phyloP scores from a whole-genome alignment of 345 rosid genomes.

The Acer campestre region DNA sequence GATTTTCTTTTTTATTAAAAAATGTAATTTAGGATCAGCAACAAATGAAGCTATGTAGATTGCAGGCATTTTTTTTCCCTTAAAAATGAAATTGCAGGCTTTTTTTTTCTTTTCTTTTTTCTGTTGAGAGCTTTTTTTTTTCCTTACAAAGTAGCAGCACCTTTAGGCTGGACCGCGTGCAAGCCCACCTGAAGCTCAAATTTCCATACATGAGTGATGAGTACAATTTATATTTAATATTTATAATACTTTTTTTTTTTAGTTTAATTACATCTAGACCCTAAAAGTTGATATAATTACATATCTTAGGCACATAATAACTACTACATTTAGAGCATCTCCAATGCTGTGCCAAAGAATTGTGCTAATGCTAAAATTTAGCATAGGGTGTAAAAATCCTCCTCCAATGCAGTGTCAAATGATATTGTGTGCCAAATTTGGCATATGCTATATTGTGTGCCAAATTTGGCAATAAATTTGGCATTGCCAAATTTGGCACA shows the following conservation, averaged over 20 bases:
- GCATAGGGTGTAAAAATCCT: no score
- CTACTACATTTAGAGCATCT: no score
- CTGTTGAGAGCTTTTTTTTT: neutral
- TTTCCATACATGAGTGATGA: neutral
- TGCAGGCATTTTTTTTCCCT: slow-evolving; percentile 4
- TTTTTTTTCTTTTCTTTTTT: neutral
- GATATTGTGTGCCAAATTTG: no score
- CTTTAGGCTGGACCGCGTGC: slow-evolving; percentile 16
- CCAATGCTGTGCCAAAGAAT: no score
- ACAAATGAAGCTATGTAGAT: neutral
- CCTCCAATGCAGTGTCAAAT: no score
- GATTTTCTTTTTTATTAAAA: no score
- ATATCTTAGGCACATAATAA: neutral
- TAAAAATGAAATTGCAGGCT: neutral
- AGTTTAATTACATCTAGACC: neutral
- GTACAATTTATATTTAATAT: neutral
- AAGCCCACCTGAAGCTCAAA: neutral
- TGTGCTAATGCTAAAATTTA: no score
- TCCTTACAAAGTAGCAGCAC: neutral
- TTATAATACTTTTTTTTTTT: no score
- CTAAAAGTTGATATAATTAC: neutral
- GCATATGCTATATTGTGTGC: no score
- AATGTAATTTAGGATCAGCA: no score
- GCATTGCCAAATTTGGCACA: no score
- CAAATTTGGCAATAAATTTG: no score